phyloP scores from a whole-genome alignment of 768 basidiomycete species.

The Mycena crocata region DNA sequence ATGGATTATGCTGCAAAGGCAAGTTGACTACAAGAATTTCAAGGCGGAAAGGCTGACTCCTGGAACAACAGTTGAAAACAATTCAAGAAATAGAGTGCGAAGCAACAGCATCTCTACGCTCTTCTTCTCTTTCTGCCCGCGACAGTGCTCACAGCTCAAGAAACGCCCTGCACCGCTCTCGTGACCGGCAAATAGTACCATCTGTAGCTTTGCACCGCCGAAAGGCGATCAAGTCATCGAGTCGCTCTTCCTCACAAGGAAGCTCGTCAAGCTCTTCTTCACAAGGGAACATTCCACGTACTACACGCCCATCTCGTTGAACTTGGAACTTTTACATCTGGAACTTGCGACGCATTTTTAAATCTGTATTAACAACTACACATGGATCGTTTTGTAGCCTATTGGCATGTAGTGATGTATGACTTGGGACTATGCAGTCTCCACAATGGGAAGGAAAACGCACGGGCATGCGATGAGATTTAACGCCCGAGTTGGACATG shows the following conservation, averaged over 20 bases:
- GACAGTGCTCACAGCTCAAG: not conserved
- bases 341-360: too few species aligned
- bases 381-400: too few species aligned
- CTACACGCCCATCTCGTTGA: not conserved
- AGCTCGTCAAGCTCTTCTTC: slow-evolving; percentile 1
- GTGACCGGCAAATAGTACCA: not conserved
- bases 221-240: slow-evolving; percentile 7
- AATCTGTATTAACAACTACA: too few species aligned
- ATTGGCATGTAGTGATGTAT: too few species aligned
- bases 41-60: not conserved
- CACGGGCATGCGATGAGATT: too few species aligned
- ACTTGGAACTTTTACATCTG: not conserved
- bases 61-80: slow-evolving; percentile 11
- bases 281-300: too few species aligned
- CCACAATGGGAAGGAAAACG: too few species aligned
- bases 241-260: slow-evolving; percentile 7
- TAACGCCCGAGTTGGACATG: too few species aligned
- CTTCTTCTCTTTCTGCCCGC: not conserved
- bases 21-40: not conserved
- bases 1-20: slow-evolving; percentile 16
- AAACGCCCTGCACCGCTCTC: not conserved
- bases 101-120: slow-evolving; percentile 17
- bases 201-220: slow-evolving; percentile 4
- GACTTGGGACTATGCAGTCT: too few species aligned
- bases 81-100: slow-evolving; percentile 6